Conservation (phyloP, 176 grass and related monocot species). For the Chloris gayana region DNA sequence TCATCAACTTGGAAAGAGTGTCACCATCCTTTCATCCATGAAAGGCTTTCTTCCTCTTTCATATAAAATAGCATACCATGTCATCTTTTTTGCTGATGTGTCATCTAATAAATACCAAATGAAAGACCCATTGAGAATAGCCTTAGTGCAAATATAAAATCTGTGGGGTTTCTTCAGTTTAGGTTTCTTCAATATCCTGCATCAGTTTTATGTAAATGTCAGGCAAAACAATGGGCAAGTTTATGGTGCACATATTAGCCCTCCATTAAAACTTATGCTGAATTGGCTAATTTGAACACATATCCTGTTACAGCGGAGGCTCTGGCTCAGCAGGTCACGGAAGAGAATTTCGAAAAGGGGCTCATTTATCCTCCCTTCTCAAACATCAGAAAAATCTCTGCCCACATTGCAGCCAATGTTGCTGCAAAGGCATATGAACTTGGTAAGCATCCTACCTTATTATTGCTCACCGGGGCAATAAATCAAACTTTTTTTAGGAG, state of each 20-base stretch:
- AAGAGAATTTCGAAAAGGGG: slow-evolving; percentile 70
- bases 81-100: no score
- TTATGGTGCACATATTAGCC: neutral
- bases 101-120: no score
- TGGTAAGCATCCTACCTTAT: slow-evolving; percentile 37
- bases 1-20: no score
- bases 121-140: no score
- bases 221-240: neutral
- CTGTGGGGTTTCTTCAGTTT: neutral
- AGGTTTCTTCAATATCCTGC: neutral
- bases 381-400: slow-evolving; percentile 87
- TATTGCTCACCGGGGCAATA: neutral
- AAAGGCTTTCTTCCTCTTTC: no score
- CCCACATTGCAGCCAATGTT: slow-evolving; percentile 80
- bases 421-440: slow-evolving; percentile 91
- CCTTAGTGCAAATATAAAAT: neutral
- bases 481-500: neutral
- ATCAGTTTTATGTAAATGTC: neutral
- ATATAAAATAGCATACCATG: no score
- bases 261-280: neutral
- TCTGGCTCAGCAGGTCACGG: slow-evolving; percentile 74
- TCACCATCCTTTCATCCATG: no score
- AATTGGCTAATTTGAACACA: neutral
- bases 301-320: slow-evolving; percentile 67
- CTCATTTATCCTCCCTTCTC: slow-evolving; percentile 86